These are phyloP conservation scores for Candida glucosophila DNA, from an alignment of 1,139 yeast species.

Conservation along the genomic window DNA sequence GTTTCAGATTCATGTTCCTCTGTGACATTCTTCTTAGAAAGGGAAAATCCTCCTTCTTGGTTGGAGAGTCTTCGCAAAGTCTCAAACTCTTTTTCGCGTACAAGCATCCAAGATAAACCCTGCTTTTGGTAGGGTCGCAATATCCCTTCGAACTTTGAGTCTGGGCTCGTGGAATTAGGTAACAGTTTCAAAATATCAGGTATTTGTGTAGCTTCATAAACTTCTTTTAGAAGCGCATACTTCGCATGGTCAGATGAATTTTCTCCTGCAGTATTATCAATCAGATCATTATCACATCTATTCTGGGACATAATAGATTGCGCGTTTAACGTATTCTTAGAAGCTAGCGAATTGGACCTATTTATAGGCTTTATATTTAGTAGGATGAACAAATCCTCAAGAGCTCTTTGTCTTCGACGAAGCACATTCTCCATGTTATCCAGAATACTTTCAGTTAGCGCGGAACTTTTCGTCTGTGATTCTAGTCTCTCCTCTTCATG, in stretches of 20 bases:
- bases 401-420: conserved; percentile 51
- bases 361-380: conserved; percentile 20
- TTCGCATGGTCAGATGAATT: background rate
- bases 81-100: conserved; percentile 48
- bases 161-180: conserved; percentile 55
- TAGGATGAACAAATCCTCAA: conserved; percentile 48
- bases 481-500: too few relatives aligned
- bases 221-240: conserved; percentile 69
- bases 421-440: too few relatives aligned
- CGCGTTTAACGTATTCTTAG: too few relatives aligned
- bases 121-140: conserved; percentile 70
- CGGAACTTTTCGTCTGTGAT: too few relatives aligned
- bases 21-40: conserved; percentile 16
- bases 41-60: conserved; percentile 12
- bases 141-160: conserved; percentile 41
- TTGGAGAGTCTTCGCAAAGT: conserved; percentile 23
- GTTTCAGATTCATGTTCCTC: conserved; percentile 38
- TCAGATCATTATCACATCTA: too few relatives aligned
- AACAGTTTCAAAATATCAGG: conserved; percentile 41
- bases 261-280: background rate
- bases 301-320: too few relatives aligned
- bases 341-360: too few relatives aligned
- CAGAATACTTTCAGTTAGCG: too few relatives aligned
- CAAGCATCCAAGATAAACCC: conserved; percentile 79
- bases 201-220: conserved; percentile 61